These are phyloP conservation scores for Moricandia moricandioides DNA, from an alignment of 345 rosid genomes.

Conservation along the genomic window DNA sequence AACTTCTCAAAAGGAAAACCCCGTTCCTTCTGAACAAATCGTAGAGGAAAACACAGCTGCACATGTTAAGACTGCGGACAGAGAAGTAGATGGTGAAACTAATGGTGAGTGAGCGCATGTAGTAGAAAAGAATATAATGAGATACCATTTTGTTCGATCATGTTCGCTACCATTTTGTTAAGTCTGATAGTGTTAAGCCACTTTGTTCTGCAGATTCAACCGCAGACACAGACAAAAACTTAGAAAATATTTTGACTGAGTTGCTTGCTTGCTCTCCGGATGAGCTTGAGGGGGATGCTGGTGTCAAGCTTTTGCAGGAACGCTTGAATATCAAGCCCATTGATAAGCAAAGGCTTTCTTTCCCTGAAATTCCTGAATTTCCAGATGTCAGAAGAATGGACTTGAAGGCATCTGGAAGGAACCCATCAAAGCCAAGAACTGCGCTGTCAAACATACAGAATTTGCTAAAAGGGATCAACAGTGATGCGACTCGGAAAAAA, in stretches of 20 bases:
- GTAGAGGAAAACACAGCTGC: conserved; percentile 35
- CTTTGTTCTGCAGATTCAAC: conserved; percentile 42
- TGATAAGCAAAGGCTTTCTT: conserved; percentile 43
- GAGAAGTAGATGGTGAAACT: conserved; percentile 47
- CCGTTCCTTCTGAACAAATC: conserved; percentile 24
- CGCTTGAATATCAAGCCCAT: conserved; percentile 60
- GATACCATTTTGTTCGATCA: conserved; percentile 12
- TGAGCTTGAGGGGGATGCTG: conserved; percentile 63
- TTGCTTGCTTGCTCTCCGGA: conserved; percentile 49
- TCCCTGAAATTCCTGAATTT: conserved; percentile 58
- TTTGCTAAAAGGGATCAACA: conserved; percentile 39
- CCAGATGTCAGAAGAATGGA: conserved; percentile 46
- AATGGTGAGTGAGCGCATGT: conserved; percentile 48
- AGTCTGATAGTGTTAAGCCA: conserved; percentile 22
- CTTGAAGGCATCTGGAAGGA: conserved; percentile 46
- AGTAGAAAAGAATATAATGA: not conserved
- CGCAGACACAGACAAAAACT: conserved; percentile 42
- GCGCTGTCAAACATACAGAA: conserved; percentile 53
- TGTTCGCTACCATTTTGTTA: conserved; percentile 14
- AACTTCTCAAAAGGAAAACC: conserved; percentile 37
- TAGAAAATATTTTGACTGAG: conserved; percentile 49
- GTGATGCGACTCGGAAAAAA: conserved; percentile 37
- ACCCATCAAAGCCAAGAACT: conserved; percentile 45
- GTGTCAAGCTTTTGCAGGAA: conserved; percentile 51
- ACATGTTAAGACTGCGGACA: conserved; percentile 32